These are phyloP conservation scores for Gaillardinia entomophila DNA, from an alignment of 805 yeast genomes.

Conservation along the genomic window DNA sequence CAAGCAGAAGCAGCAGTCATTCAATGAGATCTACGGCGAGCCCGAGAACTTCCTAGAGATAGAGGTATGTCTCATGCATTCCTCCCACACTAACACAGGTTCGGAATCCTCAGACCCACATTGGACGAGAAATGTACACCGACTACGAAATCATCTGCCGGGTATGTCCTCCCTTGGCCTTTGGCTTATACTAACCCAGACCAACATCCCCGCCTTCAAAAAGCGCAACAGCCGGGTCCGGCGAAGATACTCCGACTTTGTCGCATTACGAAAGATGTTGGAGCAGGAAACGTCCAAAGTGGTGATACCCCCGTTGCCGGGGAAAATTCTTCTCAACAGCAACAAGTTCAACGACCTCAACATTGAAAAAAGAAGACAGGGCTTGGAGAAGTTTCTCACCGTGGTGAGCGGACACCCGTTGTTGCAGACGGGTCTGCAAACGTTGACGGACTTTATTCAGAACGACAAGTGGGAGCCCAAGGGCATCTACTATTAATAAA, in stretches of 20 bases:
- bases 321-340: slow-evolving; percentile 63
- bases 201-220: slow-evolving; percentile 85
- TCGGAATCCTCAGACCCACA: slow-evolving; percentile 71
- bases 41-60: slow-evolving; percentile 93
- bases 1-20: slow-evolving; percentile 51
- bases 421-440: slow-evolving; percentile 77
- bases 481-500: slow-evolving; percentile 11
- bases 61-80: slow-evolving; percentile 58
- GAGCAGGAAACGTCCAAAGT: slow-evolving; percentile 76
- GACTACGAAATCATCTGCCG: slow-evolving; percentile 88
- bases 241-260: slow-evolving; percentile 88
- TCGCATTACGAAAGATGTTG: slow-evolving; percentile 64
- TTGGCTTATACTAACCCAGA: slow-evolving; percentile 36
- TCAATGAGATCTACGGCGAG: slow-evolving; percentile 82
- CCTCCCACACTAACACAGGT: slow-evolving; percentile 33
- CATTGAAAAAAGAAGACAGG: slow-evolving; percentile 78
- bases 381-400: slow-evolving; percentile 71
- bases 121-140: slow-evolving; percentile 66
- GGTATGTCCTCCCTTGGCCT: slow-evolving; percentile 20
- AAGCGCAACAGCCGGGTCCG: slow-evolving; percentile 62
- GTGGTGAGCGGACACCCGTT: slow-evolving; percentile 91
- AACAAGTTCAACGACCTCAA: slow-evolving; percentile 77
- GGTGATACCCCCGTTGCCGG: slow-evolving; percentile 82
- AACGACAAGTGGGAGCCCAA: slow-evolving; percentile 67
- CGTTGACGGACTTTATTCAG: slow-evolving; percentile 78